Conservation (phyloP, 2,329 filamentous ascomycete species). For the Malbranchea zuffiana region DNA sequence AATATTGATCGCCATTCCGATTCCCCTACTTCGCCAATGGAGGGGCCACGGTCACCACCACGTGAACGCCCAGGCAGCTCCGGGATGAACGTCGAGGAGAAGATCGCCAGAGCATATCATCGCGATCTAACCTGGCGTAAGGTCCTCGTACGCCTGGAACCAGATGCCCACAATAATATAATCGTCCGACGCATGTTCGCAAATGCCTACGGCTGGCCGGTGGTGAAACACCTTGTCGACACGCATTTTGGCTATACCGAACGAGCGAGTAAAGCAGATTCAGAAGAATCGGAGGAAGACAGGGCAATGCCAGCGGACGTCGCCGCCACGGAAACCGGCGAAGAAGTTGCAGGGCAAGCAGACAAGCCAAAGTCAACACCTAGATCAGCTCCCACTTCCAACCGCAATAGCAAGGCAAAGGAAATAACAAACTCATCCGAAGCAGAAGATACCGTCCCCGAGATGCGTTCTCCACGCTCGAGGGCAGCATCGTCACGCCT, state of each 20-base stretch:
- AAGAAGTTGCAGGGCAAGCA: slow-evolving; percentile 47
- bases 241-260: slow-evolving; percentile 79
- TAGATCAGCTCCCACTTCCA: background rate
- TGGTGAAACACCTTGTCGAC: slow-evolving; percentile 87
- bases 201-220: slow-evolving; percentile 96
- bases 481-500: background rate
- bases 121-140: slow-evolving; percentile 88
- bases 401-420: background rate
- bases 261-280: slow-evolving; percentile 54
- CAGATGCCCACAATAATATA: slow-evolving; percentile 97
- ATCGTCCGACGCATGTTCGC: slow-evolving; percentile 92
- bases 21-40: slow-evolving; percentile 4
- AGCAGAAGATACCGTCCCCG: slow-evolving; percentile 7
- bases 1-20: slow-evolving; percentile 8
- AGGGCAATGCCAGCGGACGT: slow-evolving; percentile 52
- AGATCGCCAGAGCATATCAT: slow-evolving; percentile 93
- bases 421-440: background rate
- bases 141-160: slow-evolving; percentile 86
- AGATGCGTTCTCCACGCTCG: slow-evolving; percentile 1
- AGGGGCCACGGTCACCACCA: slow-evolving; percentile 3
- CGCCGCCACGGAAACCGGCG: slow-evolving; percentile 51
- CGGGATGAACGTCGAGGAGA: slow-evolving; percentile 85
- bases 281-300: slow-evolving; percentile 56
- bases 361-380: slow-evolving; percentile 26
- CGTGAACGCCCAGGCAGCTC: slow-evolving; percentile 13